Conservation (phyloP, 2,329 filamentous ascomycete genomes). For the Colletotrichum plurivorum region DNA sequence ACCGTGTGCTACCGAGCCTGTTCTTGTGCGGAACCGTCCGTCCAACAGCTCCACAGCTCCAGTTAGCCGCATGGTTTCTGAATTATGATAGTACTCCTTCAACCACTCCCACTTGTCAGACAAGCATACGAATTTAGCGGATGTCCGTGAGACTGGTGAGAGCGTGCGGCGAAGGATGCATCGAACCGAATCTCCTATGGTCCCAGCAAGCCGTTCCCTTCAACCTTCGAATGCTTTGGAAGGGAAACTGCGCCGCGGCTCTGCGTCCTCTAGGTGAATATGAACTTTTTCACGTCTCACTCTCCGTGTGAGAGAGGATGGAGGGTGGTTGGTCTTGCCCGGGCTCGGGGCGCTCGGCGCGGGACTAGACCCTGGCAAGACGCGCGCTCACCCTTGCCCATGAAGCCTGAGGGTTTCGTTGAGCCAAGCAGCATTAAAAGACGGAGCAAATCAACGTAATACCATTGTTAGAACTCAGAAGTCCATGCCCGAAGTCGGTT, state of each 20-base stretch:
- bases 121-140: background rate
- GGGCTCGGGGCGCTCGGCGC: conserved; percentile 5
- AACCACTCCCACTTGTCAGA: conserved; percentile 5
- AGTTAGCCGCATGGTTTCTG: conserved; percentile 22
- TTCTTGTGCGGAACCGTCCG: conserved; percentile 28
- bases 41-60: conserved; percentile 21
- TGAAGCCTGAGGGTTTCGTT: background rate
- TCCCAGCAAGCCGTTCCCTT: background rate
- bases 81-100: background rate
- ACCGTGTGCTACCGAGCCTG: conserved; percentile 5
- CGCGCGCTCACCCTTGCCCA: background rate
- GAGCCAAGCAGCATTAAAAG: too few species aligned
- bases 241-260: background rate
- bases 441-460: too few species aligned
- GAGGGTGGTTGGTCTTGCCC: background rate
- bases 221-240: background rate
- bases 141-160: background rate
- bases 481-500: too few species aligned
- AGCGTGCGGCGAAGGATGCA: background rate
- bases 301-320: background rate
- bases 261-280: background rate
- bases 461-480: too few species aligned
- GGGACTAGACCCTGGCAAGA: background rate
- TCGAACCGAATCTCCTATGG: background rate
- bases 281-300: background rate